Percentiles rank a stretch among this genome's conserved stretches.
Evolutionary conservation across 495 filamentous ascomycete species (phyloP).

Genomic region (Penicillium ucsense): DNA sequence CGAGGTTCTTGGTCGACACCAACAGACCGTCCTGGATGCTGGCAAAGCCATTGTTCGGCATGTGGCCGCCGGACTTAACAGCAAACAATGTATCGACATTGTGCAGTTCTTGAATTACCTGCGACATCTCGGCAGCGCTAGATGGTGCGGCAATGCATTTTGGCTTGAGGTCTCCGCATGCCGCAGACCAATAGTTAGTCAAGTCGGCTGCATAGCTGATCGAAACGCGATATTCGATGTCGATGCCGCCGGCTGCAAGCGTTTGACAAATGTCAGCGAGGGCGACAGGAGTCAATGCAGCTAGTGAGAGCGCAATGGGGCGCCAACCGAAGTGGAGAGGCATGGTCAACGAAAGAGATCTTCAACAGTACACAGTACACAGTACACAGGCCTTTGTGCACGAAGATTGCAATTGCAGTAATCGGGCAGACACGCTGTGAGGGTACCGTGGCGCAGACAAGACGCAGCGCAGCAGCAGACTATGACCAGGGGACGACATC

Average conservation of each 20-base stretch:
- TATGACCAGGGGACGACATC: no score
- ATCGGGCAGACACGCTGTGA: no score
- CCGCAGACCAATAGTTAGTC: slow-evolving; percentile 31
- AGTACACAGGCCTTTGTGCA: no score
- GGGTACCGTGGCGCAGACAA: no score
- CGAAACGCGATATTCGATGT: slow-evolving; percentile 19
- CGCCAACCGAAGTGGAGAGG: slow-evolving; percentile 11
- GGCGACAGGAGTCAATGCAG: slow-evolving; percentile 10
- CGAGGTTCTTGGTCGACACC: slow-evolving; percentile 29
- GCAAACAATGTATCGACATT: slow-evolving; percentile 28
- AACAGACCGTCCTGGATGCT: slow-evolving; percentile 33
- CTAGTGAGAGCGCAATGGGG: slow-evolving; percentile 11
- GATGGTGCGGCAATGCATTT: slow-evolving; percentile 32
- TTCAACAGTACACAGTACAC: background rate
- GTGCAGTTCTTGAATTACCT: slow-evolving; percentile 28
- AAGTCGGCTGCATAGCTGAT: slow-evolving; percentile 18
- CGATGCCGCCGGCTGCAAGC: slow-evolving; percentile 19
- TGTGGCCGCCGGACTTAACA: slow-evolving; percentile 36
- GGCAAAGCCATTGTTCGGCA: slow-evolving; percentile 35
- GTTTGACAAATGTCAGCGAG: slow-evolving; percentile 29
- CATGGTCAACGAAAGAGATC: slow-evolving; percentile 6
- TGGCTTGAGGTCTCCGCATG: slow-evolving; percentile 30
- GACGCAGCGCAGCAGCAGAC: no score
- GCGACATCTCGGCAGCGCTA: slow-evolving; percentile 27
- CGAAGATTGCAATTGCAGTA: no score